A percentile compares a stretch with the other conserved stretches of the same genome.
phyloP scores from a whole-genome alignment of 257 asterid species.

The Voacanga thouarsii region DNA sequence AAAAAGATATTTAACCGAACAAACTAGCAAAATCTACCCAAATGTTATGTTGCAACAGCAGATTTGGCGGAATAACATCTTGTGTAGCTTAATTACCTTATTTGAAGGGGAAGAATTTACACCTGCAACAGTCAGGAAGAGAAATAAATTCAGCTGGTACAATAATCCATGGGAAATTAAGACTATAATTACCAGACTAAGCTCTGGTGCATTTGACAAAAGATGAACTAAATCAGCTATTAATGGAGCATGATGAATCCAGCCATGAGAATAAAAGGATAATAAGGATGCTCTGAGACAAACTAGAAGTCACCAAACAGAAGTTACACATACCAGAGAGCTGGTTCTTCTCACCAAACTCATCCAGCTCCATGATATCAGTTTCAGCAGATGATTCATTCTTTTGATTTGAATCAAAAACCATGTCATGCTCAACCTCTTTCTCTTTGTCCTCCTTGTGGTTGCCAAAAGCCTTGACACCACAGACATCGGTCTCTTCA shows the following conservation, averaged over 20 bases:
- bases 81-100: constrained; percentile 45
- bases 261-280: neutral
- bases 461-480: neutral
- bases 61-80: constrained; percentile 6
- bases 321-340: constrained; percentile 32
- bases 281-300: neutral
- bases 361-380: constrained; percentile 51
- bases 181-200: neutral
- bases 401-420: constrained; percentile 28
- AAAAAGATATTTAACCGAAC: neutral
- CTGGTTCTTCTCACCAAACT: constrained; percentile 32
- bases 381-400: constrained; percentile 83
- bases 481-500: neutral
- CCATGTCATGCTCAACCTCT: constrained; percentile 9
- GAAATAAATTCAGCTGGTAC: constrained; percentile 14
- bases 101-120: constrained; percentile 38
- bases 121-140: constrained; percentile 46
- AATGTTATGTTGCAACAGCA: constrained; percentile 1
- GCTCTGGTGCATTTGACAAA: neutral
- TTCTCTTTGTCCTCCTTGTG: constrained; percentile 8
- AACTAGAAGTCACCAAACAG: neutral
- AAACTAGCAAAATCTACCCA: neutral
- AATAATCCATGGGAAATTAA: neutral
- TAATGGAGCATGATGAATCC: neutral
- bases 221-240: neutral